Evolutionary conservation across 352 stramenopile species (phyloP).

Genomic region (Globisporangium spinosum): DNA sequence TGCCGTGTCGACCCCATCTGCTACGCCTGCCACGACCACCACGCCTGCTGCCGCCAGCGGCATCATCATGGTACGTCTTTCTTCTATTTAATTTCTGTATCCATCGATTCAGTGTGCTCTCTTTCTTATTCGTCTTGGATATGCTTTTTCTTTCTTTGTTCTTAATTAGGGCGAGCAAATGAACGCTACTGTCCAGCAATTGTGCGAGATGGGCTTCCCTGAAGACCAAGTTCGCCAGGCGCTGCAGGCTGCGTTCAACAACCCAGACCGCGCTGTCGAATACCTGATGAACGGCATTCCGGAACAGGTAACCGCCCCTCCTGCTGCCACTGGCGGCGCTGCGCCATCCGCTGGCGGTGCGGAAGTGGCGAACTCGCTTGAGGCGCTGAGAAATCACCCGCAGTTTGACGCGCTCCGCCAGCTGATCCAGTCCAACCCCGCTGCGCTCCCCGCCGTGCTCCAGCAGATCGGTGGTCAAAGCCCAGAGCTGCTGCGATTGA

Average conservation of each 20-base stretch:
- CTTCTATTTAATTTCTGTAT: not conserved
- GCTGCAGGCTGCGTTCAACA: conserved; percentile 82
- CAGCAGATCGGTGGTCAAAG: conserved; percentile 85
- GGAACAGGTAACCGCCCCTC: conserved; percentile 34
- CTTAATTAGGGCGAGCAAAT: conserved; percentile 36
- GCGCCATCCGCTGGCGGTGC: conserved; percentile 15
- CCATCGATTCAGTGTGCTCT: not conserved
- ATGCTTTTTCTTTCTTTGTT: not conserved
- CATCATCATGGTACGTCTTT: conserved; percentile 23
- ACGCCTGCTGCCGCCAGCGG: conserved; percentile 21
- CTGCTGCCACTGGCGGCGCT: conserved; percentile 22
- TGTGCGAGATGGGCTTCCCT: conserved; percentile 86
- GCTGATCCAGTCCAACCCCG: conserved; percentile 82
- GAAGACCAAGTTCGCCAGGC: conserved; percentile 80
- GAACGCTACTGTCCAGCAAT: conserved; percentile 61
- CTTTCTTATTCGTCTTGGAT: not conserved
- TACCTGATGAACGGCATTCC: conserved; percentile 89
- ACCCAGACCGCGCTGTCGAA: conserved; percentile 82
- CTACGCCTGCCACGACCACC: conserved; percentile 36
- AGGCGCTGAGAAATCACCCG: conserved; percentile 78
- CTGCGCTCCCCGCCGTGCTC: conserved; percentile 69
- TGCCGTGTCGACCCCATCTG: conserved; percentile 66
- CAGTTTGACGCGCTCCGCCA: conserved; percentile 82
- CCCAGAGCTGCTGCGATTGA: conserved; percentile 78
- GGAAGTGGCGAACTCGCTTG: conserved; percentile 46